These are phyloP conservation scores for Mediolabrus comicus DNA, from an alignment of 108 stramenopile genomes.

Conservation along the genomic window DNA sequence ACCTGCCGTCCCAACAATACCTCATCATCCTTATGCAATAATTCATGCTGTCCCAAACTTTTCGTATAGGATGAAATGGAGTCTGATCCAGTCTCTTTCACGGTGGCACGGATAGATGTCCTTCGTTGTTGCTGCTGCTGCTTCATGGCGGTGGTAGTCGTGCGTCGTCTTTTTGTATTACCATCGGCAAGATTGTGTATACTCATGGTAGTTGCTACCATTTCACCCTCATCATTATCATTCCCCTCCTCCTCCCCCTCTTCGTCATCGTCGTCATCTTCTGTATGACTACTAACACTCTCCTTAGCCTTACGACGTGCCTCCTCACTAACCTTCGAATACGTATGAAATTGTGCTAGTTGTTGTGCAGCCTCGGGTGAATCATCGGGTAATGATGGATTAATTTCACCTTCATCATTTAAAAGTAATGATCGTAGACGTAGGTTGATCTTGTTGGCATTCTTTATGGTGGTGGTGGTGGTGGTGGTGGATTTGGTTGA, in stretches of 20 bases:
- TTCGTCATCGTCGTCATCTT: slow-evolving; percentile 8
- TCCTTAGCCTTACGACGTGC: slow-evolving; percentile 36
- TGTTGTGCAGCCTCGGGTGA: slow-evolving; percentile 44
- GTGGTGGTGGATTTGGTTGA: too few relatives aligned
- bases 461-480: background rate
- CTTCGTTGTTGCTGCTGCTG: slow-evolving; percentile 8
- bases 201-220: background rate
- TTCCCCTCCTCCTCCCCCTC: slow-evolving; percentile 4
- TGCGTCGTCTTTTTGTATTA: background rate
- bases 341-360: slow-evolving; percentile 36
- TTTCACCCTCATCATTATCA: background rate
- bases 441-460: slow-evolving; percentile 15
- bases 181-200: background rate
- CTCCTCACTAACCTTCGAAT: slow-evolving; percentile 37
- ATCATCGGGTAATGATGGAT: slow-evolving; percentile 24
- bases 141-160: background rate
- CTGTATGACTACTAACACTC: slow-evolving; percentile 16
- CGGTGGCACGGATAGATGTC: slow-evolving; percentile 40
- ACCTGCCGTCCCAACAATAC: slow-evolving; percentile 48
- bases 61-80: slow-evolving; percentile 54
- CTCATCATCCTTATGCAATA: slow-evolving; percentile 52
- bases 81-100: slow-evolving; percentile 60
- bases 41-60: slow-evolving; percentile 55
- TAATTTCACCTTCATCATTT: slow-evolving; percentile 40
- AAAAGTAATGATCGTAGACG: slow-evolving; percentile 29